phyloP scores from a whole-genome alignment of 2,329 filamentous ascomycete genomes.

The Hymenotorrendiella dingleyae region DNA sequence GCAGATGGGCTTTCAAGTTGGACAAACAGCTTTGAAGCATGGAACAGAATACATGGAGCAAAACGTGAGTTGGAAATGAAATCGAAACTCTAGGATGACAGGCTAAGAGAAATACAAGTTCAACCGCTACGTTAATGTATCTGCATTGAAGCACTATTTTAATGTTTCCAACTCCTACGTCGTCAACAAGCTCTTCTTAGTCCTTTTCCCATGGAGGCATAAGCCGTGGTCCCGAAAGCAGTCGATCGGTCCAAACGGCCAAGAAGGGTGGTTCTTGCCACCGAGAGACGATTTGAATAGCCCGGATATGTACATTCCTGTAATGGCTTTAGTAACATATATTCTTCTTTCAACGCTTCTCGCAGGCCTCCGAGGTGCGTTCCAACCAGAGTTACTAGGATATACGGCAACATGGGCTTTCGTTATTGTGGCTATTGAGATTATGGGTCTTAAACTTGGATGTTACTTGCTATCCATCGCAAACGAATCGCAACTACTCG shows the following conservation, averaged over 20 bases:
- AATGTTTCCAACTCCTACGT: slow-evolving; percentile 98
- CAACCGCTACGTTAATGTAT: slow-evolving; percentile 83
- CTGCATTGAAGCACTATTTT: slow-evolving; percentile 96
- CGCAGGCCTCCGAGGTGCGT: slow-evolving; percentile 82
- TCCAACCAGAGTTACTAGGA: slow-evolving; percentile 89
- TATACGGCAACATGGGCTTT: slow-evolving; percentile 82
- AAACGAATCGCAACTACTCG: slow-evolving; percentile 87
- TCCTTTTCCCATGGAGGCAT: slow-evolving; percentile 96
- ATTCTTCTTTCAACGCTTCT: slow-evolving; percentile 89
- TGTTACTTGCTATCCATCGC: slow-evolving; percentile 92
- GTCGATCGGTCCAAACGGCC: slow-evolving; percentile 61
- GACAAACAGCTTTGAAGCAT: slow-evolving; percentile 83
- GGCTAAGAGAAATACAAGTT: slow-evolving; percentile 42
- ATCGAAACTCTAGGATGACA: background rate
- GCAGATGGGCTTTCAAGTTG: slow-evolving; percentile 91
- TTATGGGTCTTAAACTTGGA: slow-evolving; percentile 82
- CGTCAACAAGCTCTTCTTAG: slow-evolving; percentile 83
- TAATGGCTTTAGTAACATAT: slow-evolving; percentile 97
- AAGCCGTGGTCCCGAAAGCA: slow-evolving; percentile 96
- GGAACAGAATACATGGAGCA: slow-evolving; percentile 94
- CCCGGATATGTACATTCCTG: slow-evolving; percentile 98
- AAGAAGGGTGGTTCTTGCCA: slow-evolving; percentile 76
- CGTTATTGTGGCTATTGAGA: slow-evolving; percentile 78
- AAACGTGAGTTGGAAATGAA: slow-evolving; percentile 55
- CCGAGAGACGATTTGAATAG: slow-evolving; percentile 95